phyloP scores from a whole-genome alignment of 164 flowering plant genomes.

The Akebia trifoliata region DNA sequence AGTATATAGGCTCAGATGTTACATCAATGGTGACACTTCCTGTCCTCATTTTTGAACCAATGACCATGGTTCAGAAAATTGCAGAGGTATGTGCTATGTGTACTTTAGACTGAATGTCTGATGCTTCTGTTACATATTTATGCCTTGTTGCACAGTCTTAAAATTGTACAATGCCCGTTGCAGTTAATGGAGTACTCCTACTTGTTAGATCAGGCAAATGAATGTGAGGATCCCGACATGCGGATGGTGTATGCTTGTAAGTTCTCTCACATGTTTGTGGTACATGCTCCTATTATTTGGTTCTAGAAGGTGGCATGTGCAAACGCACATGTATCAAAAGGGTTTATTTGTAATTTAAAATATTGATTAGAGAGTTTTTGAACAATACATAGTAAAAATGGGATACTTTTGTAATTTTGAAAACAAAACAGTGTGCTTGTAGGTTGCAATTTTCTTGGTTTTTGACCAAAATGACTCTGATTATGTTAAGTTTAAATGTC shows the following conservation, averaged over 20 bases:
- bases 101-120: neutral
- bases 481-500: too few relatives aligned
- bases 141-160: neutral
- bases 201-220: slow-evolving; percentile 79
- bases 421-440: too few relatives aligned
- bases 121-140: neutral
- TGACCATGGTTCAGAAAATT: slow-evolving; percentile 88
- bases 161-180: slow-evolving; percentile 12
- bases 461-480: too few relatives aligned
- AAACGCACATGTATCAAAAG: too few relatives aligned
- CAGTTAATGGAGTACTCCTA: slow-evolving; percentile 88
- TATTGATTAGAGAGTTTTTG: neutral
- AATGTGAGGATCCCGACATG: slow-evolving; percentile 91
- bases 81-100: slow-evolving; percentile 58
- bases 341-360: too few relatives aligned
- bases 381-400: too few relatives aligned
- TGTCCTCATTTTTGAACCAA: slow-evolving; percentile 83
- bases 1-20: slow-evolving; percentile 78
- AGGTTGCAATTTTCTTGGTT: too few relatives aligned
- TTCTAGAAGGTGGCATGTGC: too few relatives aligned
- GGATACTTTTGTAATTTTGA: too few relatives aligned
- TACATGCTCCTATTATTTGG: neutral
- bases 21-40: slow-evolving; percentile 93
- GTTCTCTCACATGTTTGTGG: slow-evolving; percentile 16
- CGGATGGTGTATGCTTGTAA: slow-evolving; percentile 76